Conservation (phyloP, 768 basidiomycete species). For the Serendipita sp. region DNA sequence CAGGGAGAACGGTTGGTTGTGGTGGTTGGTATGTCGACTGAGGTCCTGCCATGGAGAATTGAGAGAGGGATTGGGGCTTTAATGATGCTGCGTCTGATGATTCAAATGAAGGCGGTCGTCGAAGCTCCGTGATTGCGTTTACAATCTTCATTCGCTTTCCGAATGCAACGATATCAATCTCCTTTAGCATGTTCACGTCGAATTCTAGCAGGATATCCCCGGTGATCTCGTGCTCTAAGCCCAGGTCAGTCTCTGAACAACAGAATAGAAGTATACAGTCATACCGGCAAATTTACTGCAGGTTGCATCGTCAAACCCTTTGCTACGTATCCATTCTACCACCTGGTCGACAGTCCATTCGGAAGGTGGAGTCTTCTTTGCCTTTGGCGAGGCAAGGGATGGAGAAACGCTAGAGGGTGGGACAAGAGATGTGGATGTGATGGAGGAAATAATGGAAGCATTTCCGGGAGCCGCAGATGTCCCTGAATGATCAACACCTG, state of each 20-base stretch:
- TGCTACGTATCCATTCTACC: conserved; percentile 67
- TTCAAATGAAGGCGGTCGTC: conserved; percentile 48
- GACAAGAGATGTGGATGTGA: conserved; percentile 13
- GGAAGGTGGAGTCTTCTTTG: conserved; percentile 28
- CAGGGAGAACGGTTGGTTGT: not conserved
- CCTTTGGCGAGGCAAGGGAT: conserved; percentile 18
- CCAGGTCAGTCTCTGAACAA: not conserved
- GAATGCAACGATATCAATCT: conserved; percentile 86
- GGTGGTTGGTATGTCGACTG: not conserved
- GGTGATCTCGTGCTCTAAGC: conserved; percentile 90
- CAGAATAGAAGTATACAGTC: conserved; percentile 16
- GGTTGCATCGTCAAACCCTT: conserved; percentile 72
- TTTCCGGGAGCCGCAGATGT: not conserved
- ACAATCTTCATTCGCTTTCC: conserved; percentile 89
- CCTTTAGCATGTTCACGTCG: conserved; percentile 83
- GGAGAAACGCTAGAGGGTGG: conserved; percentile 21
- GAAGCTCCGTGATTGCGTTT: conserved; percentile 81
- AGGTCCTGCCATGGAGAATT: not conserved
- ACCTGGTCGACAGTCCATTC: conserved; percentile 87
- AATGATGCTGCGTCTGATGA: conserved; percentile 28
- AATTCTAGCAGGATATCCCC: conserved; percentile 94
- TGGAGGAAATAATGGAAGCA: not conserved
- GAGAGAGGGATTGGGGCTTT: conserved; percentile 1
- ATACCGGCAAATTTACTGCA: conserved; percentile 75
- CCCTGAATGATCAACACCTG: not conserved